Evolutionary conservation across 495 filamentous ascomycete genomes (phyloP).

Genomic region (Mycothermus thermophilus): DNA sequence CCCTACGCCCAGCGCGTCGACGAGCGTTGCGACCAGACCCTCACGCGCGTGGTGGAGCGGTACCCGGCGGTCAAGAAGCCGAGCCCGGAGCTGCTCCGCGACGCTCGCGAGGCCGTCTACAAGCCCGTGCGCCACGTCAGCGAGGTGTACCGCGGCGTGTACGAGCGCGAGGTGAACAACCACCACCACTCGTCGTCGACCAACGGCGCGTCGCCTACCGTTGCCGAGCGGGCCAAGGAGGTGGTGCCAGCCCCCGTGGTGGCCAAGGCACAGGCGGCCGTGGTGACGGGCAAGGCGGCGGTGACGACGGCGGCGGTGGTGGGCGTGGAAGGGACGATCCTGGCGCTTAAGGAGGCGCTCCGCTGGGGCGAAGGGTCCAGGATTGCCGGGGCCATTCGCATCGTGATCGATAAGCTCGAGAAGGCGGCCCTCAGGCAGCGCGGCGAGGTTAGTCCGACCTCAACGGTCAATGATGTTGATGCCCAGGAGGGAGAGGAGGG

Average conservation of each 20-base stretch:
- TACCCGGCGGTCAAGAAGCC: conserved; percentile 87
- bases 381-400: background rate
- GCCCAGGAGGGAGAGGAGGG: too few species aligned
- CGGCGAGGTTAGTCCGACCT: too few species aligned
- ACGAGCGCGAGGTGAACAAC: too few species aligned
- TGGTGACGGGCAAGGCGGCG: conserved; percentile 46
- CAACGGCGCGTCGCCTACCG: too few species aligned
- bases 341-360: background rate
- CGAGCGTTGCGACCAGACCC: conserved; percentile 56
- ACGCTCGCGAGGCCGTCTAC: conserved; percentile 48
- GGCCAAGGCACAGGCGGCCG: too few species aligned
- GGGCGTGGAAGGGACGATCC: background rate
- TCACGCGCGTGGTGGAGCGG: conserved; percentile 57
- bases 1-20: conserved; percentile 80
- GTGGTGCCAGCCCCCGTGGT: too few species aligned
- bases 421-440: too few species aligned
- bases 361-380: background rate
- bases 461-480: too few species aligned
- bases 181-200: too few species aligned
- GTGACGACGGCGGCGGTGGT: conserved; percentile 26
- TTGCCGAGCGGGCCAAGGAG: too few species aligned
- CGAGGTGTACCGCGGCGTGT: conserved; percentile 57
- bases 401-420: background rate
- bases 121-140: conserved; percentile 56
- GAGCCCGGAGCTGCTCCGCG: conserved; percentile 57